Percentiles rank a stretch among this genome's conserved stretches.
phyloP scores from a whole-genome alignment of 148 eudicot genomes.

The Polygonum maritimum region DNA sequence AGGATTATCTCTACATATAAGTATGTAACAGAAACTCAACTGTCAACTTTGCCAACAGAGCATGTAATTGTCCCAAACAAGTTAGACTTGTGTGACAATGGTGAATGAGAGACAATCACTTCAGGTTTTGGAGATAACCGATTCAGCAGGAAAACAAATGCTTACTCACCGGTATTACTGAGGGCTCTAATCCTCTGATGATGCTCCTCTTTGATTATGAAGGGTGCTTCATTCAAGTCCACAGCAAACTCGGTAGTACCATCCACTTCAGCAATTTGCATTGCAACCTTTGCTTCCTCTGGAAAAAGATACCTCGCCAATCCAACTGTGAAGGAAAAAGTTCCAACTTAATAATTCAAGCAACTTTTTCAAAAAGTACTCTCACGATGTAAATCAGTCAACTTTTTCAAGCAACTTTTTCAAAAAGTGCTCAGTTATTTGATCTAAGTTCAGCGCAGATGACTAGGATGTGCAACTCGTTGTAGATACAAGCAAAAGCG shows the following conservation, averaged over 20 bases:
- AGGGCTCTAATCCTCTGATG: constrained; percentile 68
- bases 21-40: background rate
- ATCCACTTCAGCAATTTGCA: constrained; percentile 95
- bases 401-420: background rate
- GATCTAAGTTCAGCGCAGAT: background rate
- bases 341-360: constrained; percentile 3
- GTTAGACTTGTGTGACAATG: background rate
- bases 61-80: background rate
- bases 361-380: background rate
- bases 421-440: background rate
- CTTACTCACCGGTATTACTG: constrained; percentile 54
- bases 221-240: constrained; percentile 82
- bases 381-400: background rate
- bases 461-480: background rate
- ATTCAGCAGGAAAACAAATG: background rate
- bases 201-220: constrained; percentile 68
- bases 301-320: constrained; percentile 80
- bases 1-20: too few relatives aligned
- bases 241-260: constrained; percentile 69
- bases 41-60: background rate
- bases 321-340: constrained; percentile 56
- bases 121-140: background rate
- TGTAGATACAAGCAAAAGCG: background rate
- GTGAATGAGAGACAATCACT: background rate
- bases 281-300: constrained; percentile 84